Percentiles rank a stretch among this genome's conserved stretches.
Evolutionary conservation across 2,329 filamentous ascomycete genomes (phyloP).

Genomic region (Elsinoe australis): DNA sequence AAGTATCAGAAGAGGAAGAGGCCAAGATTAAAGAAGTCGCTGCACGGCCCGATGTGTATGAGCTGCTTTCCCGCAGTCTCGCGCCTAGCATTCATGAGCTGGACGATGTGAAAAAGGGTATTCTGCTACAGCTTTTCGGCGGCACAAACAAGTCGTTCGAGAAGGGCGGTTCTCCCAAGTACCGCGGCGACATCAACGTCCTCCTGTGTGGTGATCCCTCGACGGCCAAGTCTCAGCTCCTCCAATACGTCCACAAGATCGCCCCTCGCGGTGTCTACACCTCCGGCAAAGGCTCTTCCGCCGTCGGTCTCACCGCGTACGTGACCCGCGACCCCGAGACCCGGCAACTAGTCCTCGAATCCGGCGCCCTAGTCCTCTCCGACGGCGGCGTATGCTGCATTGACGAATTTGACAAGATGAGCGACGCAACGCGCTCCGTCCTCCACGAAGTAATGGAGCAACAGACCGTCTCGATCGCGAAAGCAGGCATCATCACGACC

Average conservation of each 20-base stretch:
- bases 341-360: slow-evolving; percentile 77
- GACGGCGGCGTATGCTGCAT: slow-evolving; percentile 83
- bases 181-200: slow-evolving; percentile 95
- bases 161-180: slow-evolving; percentile 90
- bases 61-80: slow-evolving; percentile 79
- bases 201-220: slow-evolving; percentile 95
- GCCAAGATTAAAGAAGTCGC: slow-evolving; percentile 78
- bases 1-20: slow-evolving; percentile 78
- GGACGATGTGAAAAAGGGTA: slow-evolving; percentile 98
- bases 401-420: slow-evolving; percentile 86
- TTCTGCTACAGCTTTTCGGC: slow-evolving; percentile 90
- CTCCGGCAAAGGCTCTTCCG: slow-evolving; percentile 70
- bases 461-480: slow-evolving; percentile 78
- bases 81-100: slow-evolving; percentile 95
- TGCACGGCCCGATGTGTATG: slow-evolving; percentile 78
- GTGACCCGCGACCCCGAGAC: slow-evolving; percentile 80
- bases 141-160: slow-evolving; percentile 97
- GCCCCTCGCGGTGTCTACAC: slow-evolving; percentile 86
- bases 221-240: slow-evolving; percentile 89
- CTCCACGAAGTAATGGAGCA: slow-evolving; percentile 88
- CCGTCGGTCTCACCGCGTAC: slow-evolving; percentile 72
- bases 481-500: slow-evolving; percentile 92
- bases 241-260: slow-evolving; percentile 98
- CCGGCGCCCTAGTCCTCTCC: slow-evolving; percentile 68
- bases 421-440: slow-evolving; percentile 71